These are phyloP conservation scores for Leccinum ponderosum DNA, from an alignment of 1,284 basidiomycete genomes.

Conservation along the genomic window DNA sequence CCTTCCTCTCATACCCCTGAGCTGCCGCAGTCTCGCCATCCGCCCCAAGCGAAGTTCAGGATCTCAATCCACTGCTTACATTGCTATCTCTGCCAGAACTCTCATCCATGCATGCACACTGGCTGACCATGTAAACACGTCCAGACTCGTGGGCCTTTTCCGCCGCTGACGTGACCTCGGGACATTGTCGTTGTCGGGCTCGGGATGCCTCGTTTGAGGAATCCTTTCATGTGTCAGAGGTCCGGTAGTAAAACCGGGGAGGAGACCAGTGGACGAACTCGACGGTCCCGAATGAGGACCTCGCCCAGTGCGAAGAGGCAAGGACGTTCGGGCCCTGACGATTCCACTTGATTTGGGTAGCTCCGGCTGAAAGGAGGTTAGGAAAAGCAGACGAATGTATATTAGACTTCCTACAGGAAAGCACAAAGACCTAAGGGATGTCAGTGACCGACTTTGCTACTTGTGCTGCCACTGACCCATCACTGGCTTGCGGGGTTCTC, in stretches of 20 bases:
- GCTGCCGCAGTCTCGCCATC: constrained; percentile 18
- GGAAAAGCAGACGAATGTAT: neutral
- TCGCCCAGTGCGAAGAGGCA: constrained; percentile 85
- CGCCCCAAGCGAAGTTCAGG: constrained; percentile 29
- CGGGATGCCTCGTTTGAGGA: constrained; percentile 43
- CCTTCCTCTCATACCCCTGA: neutral
- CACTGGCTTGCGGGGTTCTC: constrained; percentile 61
- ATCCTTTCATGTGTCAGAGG: constrained; percentile 64
- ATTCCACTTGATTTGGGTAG: constrained; percentile 97
- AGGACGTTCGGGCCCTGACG: constrained; percentile 81
- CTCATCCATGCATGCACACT: constrained; percentile 58
- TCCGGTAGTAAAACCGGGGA: constrained; percentile 5
- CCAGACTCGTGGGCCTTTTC: constrained; percentile 57
- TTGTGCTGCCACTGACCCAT: constrained; percentile 47
- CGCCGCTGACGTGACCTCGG: constrained; percentile 47
- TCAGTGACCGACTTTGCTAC: constrained; percentile 10
- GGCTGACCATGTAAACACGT: constrained; percentile 68
- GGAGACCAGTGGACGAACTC: constrained; percentile 46
- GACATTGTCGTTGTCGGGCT: constrained; percentile 36
- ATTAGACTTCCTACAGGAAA: constrained; percentile 52
- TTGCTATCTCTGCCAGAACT: constrained; percentile 55
- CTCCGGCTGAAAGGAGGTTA: constrained; percentile 53
- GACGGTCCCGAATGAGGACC: constrained; percentile 85
- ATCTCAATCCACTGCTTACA: constrained; percentile 39
- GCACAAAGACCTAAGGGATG: constrained; percentile 57